A percentile compares a stretch with the other conserved stretches of the same genome.
These are phyloP conservation scores for Macrolepiota fuliginosa DNA, from an alignment of 768 basidiomycete species.

Conservation along the genomic window DNA sequence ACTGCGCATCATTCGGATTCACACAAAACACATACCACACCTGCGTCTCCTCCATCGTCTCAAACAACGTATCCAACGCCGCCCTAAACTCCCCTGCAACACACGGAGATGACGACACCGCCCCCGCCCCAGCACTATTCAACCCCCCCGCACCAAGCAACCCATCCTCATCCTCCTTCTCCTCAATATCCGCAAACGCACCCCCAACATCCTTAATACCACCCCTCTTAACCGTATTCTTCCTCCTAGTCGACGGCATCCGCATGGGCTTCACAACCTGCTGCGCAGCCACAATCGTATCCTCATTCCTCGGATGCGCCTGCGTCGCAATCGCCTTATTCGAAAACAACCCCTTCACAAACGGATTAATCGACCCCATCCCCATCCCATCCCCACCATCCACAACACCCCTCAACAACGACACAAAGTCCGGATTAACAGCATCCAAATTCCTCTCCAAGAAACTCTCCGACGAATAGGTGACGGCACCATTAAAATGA, in stretches of 20 bases:
- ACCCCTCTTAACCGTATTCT: slow-evolving; percentile 66
- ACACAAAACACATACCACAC: slow-evolving; percentile 91
- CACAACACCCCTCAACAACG: slow-evolving; percentile 70
- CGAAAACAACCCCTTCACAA: slow-evolving; percentile 88
- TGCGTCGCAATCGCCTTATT: slow-evolving; percentile 88
- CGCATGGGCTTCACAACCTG: slow-evolving; percentile 95
- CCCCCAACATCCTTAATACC: slow-evolving; percentile 42
- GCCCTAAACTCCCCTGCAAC: slow-evolving; percentile 87
- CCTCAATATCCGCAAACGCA: slow-evolving; percentile 36
- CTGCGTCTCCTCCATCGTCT: slow-evolving; percentile 86
- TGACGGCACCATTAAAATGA: slow-evolving; percentile 89
- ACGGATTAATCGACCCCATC: slow-evolving; percentile 84
- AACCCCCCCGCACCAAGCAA: slow-evolving; percentile 28
- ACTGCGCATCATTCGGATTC: slow-evolving; percentile 92
- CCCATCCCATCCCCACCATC: slow-evolving; percentile 44
- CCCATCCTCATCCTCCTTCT: slow-evolving; percentile 49
- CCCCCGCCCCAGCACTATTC: neutral
- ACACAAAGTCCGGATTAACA: slow-evolving; percentile 91
- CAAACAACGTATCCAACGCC: slow-evolving; percentile 82
- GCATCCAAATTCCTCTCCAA: slow-evolving; percentile 86
- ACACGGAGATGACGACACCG: slow-evolving; percentile 43
- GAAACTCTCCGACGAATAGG: slow-evolving; percentile 89
- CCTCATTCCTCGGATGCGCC: slow-evolving; percentile 89
- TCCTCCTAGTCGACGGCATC: slow-evolving; percentile 84
- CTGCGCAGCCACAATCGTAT: slow-evolving; percentile 93